phyloP scores from a whole-genome alignment of 2,329 filamentous ascomycete genomes.

The Chaetomiaceae sp. region DNA sequence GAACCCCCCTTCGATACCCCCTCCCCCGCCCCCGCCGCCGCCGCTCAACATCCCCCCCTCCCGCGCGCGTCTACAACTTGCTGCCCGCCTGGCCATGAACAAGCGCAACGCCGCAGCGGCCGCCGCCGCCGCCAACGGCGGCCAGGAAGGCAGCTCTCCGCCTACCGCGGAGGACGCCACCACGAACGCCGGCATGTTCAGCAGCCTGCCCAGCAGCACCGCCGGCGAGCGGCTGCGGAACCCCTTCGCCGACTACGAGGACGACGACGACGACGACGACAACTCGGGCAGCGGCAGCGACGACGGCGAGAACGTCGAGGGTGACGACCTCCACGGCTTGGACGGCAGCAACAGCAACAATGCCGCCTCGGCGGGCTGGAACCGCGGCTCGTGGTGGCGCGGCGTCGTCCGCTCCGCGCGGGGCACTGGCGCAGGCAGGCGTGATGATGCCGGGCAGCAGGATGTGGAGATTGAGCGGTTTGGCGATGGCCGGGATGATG shows the following conservation, averaged over 20 bases:
- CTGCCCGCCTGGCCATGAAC: constrained; percentile 74
- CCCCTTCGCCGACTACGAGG: constrained; percentile 54
- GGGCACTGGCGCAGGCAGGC: constrained; percentile 10
- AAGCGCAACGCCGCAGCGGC: constrained; percentile 50
- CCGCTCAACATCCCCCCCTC: constrained; percentile 82
- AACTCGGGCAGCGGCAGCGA: constrained; percentile 46
- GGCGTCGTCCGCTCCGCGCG: constrained; percentile 26
- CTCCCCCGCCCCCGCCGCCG: constrained; percentile 61
- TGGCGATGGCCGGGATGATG: constrained; percentile 32
- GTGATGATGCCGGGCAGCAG: constrained; percentile 14
- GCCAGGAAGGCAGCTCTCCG: constrained; percentile 33
- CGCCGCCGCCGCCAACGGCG: constrained; percentile 32
- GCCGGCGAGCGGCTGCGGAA: constrained; percentile 35
- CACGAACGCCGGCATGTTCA: constrained; percentile 23
- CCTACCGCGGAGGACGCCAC: constrained; percentile 27
- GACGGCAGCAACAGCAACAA: too few species aligned
- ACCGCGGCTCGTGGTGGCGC: constrained; percentile 34
- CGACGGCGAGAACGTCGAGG: constrained; percentile 31
- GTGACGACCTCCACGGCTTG: constrained; percentile 27
- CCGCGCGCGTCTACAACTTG: constrained; percentile 80
- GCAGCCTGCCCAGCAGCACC: constrained; percentile 12
- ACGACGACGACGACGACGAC: constrained; percentile 40
- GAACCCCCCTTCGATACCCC: constrained; percentile 52
- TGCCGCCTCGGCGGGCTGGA: constrained; percentile 22
- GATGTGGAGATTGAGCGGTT: constrained; percentile 26